Conservation (phyloP, 345 rosid genomes). For the Salix udensis region DNA sequence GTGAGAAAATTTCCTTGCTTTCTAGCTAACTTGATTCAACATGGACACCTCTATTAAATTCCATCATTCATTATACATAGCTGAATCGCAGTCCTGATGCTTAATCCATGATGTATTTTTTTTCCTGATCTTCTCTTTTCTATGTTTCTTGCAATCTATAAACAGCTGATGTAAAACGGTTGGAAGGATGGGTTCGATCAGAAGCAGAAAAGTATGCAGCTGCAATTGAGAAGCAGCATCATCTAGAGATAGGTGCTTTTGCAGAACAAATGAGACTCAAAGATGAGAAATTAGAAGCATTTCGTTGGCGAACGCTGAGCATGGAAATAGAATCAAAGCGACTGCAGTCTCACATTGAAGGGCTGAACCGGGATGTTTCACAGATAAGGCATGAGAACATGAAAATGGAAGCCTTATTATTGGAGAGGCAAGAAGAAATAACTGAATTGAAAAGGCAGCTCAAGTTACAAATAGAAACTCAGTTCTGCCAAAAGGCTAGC, state of each 20-base stretch:
- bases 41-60: neutral
- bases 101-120: conserved; percentile 5
- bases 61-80: neutral
- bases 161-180: conserved; percentile 41
- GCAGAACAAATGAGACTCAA: conserved; percentile 70
- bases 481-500: conserved; percentile 31
- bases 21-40: neutral
- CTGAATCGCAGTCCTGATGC: neutral
- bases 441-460: conserved; percentile 41
- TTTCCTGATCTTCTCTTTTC: neutral
- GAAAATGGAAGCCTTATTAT: conserved; percentile 46
- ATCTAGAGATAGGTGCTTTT: conserved; percentile 61
- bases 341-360: conserved; percentile 59
- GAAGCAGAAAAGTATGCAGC: conserved; percentile 63
- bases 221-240: conserved; percentile 58
- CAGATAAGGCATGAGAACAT: conserved; percentile 54
- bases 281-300: conserved; percentile 75
- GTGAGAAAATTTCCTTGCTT: conserved; percentile 31
- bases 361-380: conserved; percentile 49
- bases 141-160: conserved; percentile 29
- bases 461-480: conserved; percentile 27
- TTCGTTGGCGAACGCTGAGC: conserved; percentile 66
- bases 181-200: conserved; percentile 51
- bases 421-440: conserved; percentile 53
- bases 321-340: conserved; percentile 74